A percentile compares a stretch with the other conserved stretches of the same genome.
Evolutionary conservation across 2,329 filamentous ascomycete genomes (phyloP).

Genomic region (Colletotrichum limetticola): DNA sequence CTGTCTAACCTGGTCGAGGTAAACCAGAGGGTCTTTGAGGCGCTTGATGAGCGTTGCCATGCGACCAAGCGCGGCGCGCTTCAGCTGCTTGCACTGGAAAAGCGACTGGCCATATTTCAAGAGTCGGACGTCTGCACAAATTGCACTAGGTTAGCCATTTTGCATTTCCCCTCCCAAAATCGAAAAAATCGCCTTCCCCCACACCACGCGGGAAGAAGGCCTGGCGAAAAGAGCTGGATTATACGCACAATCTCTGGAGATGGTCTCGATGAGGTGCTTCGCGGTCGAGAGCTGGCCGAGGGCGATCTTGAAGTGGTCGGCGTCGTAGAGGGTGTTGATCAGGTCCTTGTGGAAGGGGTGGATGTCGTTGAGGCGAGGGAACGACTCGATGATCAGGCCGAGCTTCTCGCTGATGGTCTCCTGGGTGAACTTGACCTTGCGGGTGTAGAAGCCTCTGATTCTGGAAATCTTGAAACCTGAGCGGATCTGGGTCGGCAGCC

Average conservation of each 20-base stretch:
- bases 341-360: slow-evolving; percentile 89
- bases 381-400: slow-evolving; percentile 87
- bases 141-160: slow-evolving; percentile 12
- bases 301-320: slow-evolving; percentile 96
- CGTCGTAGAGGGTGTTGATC: slow-evolving; percentile 98
- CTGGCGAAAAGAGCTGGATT: too few relatives aligned
- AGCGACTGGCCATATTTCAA: slow-evolving; percentile 93
- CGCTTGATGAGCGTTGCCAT: slow-evolving; percentile 98
- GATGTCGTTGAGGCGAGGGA: slow-evolving; percentile 92
- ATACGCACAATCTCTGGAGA: slow-evolving; percentile 79
- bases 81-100: slow-evolving; percentile 99
- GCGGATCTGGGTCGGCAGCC: slow-evolving; percentile 94
- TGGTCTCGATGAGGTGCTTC: slow-evolving; percentile 96
- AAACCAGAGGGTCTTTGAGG: slow-evolving; percentile 82
- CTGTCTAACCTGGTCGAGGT: slow-evolving; percentile 57
- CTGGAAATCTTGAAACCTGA: slow-evolving; percentile 93
- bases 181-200: neutral
- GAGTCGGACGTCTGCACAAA: slow-evolving; percentile 70
- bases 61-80: slow-evolving; percentile 93
- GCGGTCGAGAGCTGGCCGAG: slow-evolving; percentile 96
- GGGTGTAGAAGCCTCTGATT: slow-evolving; percentile 60
- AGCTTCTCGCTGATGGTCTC: slow-evolving; percentile 98
- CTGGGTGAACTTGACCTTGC: slow-evolving; percentile 98
- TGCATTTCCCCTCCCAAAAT: neutral
- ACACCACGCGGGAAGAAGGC: neutral